Percentiles rank a stretch among this genome's conserved stretches.
These are phyloP conservation scores for Chlamydomonas incerta DNA, from an alignment of 139 green algal species.

Conservation along the genomic window DNA sequence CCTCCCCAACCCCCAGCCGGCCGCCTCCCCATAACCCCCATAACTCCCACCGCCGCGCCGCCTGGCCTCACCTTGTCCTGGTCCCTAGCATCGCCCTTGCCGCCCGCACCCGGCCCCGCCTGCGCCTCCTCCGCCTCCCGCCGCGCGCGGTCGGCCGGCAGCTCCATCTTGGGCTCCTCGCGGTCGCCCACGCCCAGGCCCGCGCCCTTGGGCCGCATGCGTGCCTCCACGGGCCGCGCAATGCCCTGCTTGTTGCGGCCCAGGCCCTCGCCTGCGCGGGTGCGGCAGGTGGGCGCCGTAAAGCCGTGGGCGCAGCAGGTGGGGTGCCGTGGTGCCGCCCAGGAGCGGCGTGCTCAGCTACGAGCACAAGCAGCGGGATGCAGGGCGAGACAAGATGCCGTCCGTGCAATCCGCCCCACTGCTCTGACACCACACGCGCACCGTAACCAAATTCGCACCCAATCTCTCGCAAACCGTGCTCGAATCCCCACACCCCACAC, in stretches of 20 bases:
- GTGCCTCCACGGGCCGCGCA: slow-evolving; percentile 86
- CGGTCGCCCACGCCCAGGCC: slow-evolving; percentile 92
- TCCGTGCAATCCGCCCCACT: too few relatives aligned
- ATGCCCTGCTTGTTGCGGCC: slow-evolving; percentile 86
- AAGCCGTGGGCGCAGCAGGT: too few relatives aligned
- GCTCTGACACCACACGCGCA: too few relatives aligned
- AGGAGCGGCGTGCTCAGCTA: too few relatives aligned
- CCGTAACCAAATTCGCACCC: too few relatives aligned
- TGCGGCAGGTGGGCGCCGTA: too few relatives aligned
- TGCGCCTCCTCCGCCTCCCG: not conserved
- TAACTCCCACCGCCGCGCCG: not conserved
- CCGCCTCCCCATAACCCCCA: not conserved
- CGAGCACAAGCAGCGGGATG: too few relatives aligned
- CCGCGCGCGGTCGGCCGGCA: slow-evolving; percentile 19
- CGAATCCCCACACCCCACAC: too few relatives aligned
- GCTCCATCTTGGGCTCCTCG: slow-evolving; percentile 66
- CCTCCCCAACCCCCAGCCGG: too few relatives aligned
- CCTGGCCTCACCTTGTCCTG: slow-evolving; percentile 25
- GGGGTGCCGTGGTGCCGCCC: not conserved
- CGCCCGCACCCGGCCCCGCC: not conserved
- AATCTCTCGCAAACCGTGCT: too few relatives aligned
- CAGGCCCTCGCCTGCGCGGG: slow-evolving; percentile 59
- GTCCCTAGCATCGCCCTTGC: slow-evolving; percentile 17
- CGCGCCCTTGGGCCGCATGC: slow-evolving; percentile 92
- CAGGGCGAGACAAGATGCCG: too few relatives aligned